Evolutionary conservation across 805 yeast genomes (phyloP).

Genomic region (Zygosaccharomyces siamensis): DNA sequence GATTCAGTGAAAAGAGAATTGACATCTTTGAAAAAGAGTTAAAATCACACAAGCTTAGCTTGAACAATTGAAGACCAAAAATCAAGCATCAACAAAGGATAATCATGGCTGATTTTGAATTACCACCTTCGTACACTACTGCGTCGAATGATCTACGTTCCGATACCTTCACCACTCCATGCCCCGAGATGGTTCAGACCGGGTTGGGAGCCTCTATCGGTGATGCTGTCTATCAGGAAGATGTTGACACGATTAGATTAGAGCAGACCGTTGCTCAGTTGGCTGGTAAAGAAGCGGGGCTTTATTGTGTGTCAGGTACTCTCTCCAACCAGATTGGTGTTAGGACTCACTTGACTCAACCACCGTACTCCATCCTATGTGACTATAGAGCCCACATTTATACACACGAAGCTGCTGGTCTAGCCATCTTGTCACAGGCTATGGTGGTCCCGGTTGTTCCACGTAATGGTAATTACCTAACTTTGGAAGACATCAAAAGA

Average conservation of each 20-base stretch:
- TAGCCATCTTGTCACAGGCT: constrained; percentile 84
- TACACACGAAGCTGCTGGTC: constrained; percentile 84
- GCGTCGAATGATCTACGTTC: constrained; percentile 54
- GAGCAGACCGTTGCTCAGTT: constrained; percentile 60
- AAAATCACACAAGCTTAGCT: not conserved
- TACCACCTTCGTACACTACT: constrained; percentile 27
- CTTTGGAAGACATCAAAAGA: constrained; percentile 72
- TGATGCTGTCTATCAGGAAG: constrained; percentile 88
- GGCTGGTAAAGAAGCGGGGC: constrained; percentile 75
- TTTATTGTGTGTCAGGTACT: constrained; percentile 86
- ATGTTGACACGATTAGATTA: constrained; percentile 57
- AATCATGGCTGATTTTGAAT: constrained; percentile 18
- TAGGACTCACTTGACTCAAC: constrained; percentile 69
- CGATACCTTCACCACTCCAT: constrained; percentile 90
- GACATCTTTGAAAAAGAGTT: not conserved
- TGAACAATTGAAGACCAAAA: not conserved
- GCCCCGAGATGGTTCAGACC: constrained; percentile 64
- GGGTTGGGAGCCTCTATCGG: constrained; percentile 59
- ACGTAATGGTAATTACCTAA: constrained; percentile 65
- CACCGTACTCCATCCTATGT: constrained; percentile 72
- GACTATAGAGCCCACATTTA: constrained; percentile 84
- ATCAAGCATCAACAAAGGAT: not conserved
- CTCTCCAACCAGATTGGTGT: constrained; percentile 84
- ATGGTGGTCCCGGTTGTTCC: constrained; percentile 86
- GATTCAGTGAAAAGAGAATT: not conserved